These are phyloP conservation scores for Elaphomyces granulatus DNA, from an alignment of 495 filamentous ascomycete genomes.

Conservation along the genomic window DNA sequence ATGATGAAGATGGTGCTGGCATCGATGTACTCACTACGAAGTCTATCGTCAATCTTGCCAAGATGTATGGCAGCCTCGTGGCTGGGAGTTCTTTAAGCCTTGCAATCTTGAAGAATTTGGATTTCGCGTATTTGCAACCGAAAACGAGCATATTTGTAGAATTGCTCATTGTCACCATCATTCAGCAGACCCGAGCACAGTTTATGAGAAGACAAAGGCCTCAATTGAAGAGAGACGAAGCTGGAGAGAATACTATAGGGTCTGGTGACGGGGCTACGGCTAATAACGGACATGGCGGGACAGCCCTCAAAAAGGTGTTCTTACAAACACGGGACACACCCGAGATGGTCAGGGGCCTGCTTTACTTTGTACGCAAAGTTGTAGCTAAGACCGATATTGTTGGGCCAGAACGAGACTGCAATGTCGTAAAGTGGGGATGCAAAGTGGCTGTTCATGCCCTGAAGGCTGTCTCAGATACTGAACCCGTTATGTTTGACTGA, in stretches of 20 bases:
- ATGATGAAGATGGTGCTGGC: constrained; percentile 38
- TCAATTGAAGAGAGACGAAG: constrained; percentile 15
- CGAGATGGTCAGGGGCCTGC: constrained; percentile 52
- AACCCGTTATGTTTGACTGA: background rate
- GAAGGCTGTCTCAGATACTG: constrained; percentile 28
- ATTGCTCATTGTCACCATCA: constrained; percentile 57
- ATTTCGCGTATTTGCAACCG: constrained; percentile 59
- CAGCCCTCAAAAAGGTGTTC: constrained; percentile 41
- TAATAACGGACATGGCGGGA: constrained; percentile 20
- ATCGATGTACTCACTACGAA: constrained; percentile 39
- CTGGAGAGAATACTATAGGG: too few relatives aligned
- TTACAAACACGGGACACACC: constrained; percentile 41
- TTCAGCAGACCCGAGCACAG: constrained; percentile 45
- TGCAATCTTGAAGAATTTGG: constrained; percentile 57
- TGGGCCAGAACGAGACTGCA: constrained; percentile 35
- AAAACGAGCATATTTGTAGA: constrained; percentile 69
- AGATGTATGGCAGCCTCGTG: constrained; percentile 66
- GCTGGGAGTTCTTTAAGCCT: constrained; percentile 49
- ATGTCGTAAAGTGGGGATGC: constrained; percentile 54
- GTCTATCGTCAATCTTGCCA: constrained; percentile 75
- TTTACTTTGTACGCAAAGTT: constrained; percentile 64
- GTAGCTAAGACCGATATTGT: constrained; percentile 62
- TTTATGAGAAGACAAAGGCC: constrained; percentile 9
- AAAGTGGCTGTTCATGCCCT: constrained; percentile 46
- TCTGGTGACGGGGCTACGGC: constrained; percentile 17